Base-by-base conservation (phyloP, 2,329 filamentous ascomycete genomes). In the Fusarium cicatricum region DNA sequence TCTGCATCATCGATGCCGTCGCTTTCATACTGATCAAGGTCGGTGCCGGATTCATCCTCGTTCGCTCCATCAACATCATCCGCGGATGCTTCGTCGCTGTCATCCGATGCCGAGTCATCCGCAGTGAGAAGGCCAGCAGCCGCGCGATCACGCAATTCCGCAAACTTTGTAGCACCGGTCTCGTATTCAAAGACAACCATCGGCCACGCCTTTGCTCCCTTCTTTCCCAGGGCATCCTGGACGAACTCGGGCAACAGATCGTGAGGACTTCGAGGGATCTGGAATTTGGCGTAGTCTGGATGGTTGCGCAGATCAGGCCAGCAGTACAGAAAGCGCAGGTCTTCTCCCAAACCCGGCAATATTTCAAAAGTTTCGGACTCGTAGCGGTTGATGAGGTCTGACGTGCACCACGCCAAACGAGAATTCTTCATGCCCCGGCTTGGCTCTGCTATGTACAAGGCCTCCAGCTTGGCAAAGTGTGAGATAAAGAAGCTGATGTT, bases 1-100 rank as follows among this genome's bases (percentile, higher is more conserved):
- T 68, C 67, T 1, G 49, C 65, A 40, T 77, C 75, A 32, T 77
- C 75, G 7, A 78, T 77, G 0, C 74, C 74, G 0, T 76, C 74
- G 37, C 75, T 75, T 33, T 78, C 76, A 14, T 78, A 77, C 38
- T 72, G 68, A 26, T 75, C 63, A 3, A 60, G 39, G 15, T 67
- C 61, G 1, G 49, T 36, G 0, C 64, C 62, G 6, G 45, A 52
- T 19, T 70, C 55, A 11, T 61, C 61, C 1, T 49, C 50, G 1
- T 69, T 53, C 8, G 32, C 28, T 6, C 39, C 44, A 26, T 55
- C 49, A 5, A 61, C 59, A 15, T 62, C 40, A 2, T 44, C 15
- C 21, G 4, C 21, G 4, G 21, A 23, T n/a, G n/a, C n/a, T n/a
- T n/a, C n/a, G n/a, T n/a, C n/a, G n/a, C n/a, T n/a, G 16, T 54